Conservation (phyloP, 1,139 yeast genomes). For the Fermentozyma sake region DNA sequence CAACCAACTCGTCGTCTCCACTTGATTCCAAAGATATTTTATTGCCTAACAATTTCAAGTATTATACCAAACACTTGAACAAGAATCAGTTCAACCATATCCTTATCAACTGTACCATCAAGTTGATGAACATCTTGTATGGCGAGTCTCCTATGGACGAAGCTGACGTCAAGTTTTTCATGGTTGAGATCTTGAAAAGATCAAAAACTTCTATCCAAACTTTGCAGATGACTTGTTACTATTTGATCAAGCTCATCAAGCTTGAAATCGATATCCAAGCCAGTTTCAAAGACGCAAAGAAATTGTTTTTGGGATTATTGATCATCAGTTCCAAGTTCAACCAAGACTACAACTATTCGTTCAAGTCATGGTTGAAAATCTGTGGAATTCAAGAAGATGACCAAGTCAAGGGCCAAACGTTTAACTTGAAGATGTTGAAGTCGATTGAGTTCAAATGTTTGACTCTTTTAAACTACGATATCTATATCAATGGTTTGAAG, state of each 20-base stretch:
- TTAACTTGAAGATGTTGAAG: slow-evolving; percentile 41
- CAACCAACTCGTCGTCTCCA: slow-evolving; percentile 13
- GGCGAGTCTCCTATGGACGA: slow-evolving; percentile 11
- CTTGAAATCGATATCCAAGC: slow-evolving; percentile 27
- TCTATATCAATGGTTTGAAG: slow-evolving; percentile 45
- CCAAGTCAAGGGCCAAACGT: slow-evolving; percentile 10
- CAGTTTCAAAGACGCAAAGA: slow-evolving; percentile 53
- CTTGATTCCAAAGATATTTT: slow-evolving; percentile 9
- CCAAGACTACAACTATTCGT: slow-evolving; percentile 68
- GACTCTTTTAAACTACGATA: slow-evolving; percentile 48
- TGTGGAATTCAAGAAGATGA: slow-evolving; percentile 48
- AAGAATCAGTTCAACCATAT: slow-evolving; percentile 41
- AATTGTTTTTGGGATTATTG: slow-evolving; percentile 60
- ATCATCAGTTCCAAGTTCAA: slow-evolving; percentile 69
- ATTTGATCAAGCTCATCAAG: slow-evolving; percentile 45
- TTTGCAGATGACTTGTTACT: slow-evolving; percentile 63
- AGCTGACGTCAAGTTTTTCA: slow-evolving; percentile 38
- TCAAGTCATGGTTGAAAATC: slow-evolving; percentile 72
- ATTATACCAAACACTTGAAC: slow-evolving; percentile 37
- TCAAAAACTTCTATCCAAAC: slow-evolving; percentile 64
- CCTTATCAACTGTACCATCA: slow-evolving; percentile 34
- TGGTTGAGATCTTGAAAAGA: slow-evolving; percentile 63
- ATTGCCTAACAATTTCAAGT: slow-evolving; percentile 37
- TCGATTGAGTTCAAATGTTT: slow-evolving; percentile 54
- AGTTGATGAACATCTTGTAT: slow-evolving; percentile 34